Base-by-base conservation (phyloP, 768 basidiomycete species). In the Kondoa subrosea region DNA sequence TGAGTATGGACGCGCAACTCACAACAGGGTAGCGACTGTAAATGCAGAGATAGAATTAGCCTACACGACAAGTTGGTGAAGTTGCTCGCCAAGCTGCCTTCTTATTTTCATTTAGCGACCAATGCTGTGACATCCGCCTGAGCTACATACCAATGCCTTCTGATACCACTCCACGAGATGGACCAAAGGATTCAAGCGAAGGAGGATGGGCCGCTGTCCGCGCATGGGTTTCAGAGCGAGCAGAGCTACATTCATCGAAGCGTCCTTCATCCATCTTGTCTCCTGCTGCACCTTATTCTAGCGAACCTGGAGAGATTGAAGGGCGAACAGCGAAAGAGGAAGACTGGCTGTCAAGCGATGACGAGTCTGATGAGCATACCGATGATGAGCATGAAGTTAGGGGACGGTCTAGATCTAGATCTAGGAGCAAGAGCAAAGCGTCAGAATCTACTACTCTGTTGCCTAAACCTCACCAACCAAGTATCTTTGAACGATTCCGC, bases 321-420 rank as follows among this genome's bases (percentile, higher is more conserved):
- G 58, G 25, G 4, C 58, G 29, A 31, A 12, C 14, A 25, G 25
- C n/a, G 4, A 31, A 60, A 60, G 58, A 60, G 30, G 58, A 25
- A 12, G 58, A 60, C 58, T 60, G n/a, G 58, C 14, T 14, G 26
- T 21, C 15, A 3, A 31, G 15, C 33, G 2, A 2, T n/a, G 21
- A 40, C 64, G 64, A 64, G 17, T n/a, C n/a, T n/a, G 62, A 64
- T 32, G 62, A 64, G 14, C 64, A 65, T 34, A 62, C 15, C 3
- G 66, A 59, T 33, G 66, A 59, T 59, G 66, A 34, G 58, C 66
- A 58, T 57, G 40, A 58, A 59, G 31, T 26, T n/a, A n/a, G n/a
- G n/a, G n/a, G n/a, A n/a, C n/a, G n/a, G n/a, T n/a, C n/a, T n/a
- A n/a, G n/a, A n/a, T n/a, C n/a, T n/a, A n/a, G n/a, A n/a, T n/a